Evolutionary conservation across 2,329 filamentous ascomycete genomes (phyloP).

Genomic region (Beauveria sp.): DNA sequence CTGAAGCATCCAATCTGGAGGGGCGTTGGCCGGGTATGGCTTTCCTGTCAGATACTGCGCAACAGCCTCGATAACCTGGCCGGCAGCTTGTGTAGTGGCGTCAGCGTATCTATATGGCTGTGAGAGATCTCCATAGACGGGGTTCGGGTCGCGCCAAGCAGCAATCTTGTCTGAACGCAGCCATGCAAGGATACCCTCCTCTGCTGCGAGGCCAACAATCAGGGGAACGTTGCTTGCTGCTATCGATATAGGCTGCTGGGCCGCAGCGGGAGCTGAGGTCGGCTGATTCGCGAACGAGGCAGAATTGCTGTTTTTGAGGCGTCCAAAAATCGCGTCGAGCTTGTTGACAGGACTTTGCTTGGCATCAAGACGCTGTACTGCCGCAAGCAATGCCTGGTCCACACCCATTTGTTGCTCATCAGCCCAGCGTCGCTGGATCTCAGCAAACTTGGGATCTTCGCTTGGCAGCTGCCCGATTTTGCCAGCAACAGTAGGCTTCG

Average conservation of each 20-base stretch:
- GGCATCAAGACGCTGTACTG: constrained; percentile 35
- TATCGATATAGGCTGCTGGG: background rate
- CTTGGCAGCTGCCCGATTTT: constrained; percentile 31
- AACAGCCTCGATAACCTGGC: constrained; percentile 34
- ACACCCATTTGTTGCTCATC: constrained; percentile 39
- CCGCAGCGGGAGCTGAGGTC: background rate
- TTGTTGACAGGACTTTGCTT: constrained; percentile 28
- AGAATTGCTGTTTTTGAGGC: constrained; percentile 20
- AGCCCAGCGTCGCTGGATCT: constrained; percentile 41
- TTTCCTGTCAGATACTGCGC: constrained; percentile 35
- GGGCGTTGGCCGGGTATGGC: constrained; percentile 41
- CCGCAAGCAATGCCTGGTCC: constrained; percentile 34
- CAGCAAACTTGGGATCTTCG: constrained; percentile 35
- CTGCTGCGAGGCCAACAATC: constrained; percentile 26
- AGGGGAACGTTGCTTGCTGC: constrained; percentile 21
- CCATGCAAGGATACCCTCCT: constrained; percentile 34
- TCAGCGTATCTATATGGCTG: constrained; percentile 35
- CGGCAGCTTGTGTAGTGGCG: constrained; percentile 33
- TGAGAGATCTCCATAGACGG: constrained; percentile 26
- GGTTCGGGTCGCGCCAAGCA: constrained; percentile 35
- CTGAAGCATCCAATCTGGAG: constrained; percentile 44
- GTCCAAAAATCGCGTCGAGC: constrained; percentile 33
- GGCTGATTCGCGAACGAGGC: background rate
- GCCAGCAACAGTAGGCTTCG: constrained; percentile 15
- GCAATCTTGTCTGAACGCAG: constrained; percentile 37